Percentiles rank a stretch among this genome's conserved stretches.
These are phyloP conservation scores for Aegilops sharonensis DNA, from an alignment of 176 grass and related monocot genomes.

Conservation along the genomic window DNA sequence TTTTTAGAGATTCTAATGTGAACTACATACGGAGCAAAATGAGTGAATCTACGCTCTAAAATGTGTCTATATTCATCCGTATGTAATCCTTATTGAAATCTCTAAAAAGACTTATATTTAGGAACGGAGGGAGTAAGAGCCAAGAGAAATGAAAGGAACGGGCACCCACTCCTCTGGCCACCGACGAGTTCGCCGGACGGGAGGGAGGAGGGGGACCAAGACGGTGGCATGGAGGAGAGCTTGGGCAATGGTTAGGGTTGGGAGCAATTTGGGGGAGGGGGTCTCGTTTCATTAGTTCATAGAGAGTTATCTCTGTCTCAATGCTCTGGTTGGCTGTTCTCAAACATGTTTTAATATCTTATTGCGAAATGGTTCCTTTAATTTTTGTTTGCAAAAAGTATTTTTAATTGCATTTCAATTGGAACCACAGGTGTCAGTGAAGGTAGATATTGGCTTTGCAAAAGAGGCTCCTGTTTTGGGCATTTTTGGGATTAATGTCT, in stretches of 20 bases:
- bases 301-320: background rate
- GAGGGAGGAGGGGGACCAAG: background rate
- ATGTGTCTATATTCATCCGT: too few relatives aligned
- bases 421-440: conserved; percentile 51
- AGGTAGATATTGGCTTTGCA: conserved; percentile 86
- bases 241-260: background rate
- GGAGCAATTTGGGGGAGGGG: background rate
- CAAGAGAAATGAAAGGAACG: too few relatives aligned
- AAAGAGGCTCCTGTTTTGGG: conserved; percentile 97
- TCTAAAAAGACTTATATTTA: too few relatives aligned
- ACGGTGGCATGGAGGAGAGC: too few relatives aligned
- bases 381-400: background rate
- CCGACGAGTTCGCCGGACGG: background rate
- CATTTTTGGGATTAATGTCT: conserved; percentile 97
- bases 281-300: background rate
- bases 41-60: too few relatives aligned
- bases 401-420: conserved; percentile 17
- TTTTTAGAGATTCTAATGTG: too few relatives aligned
- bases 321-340: background rate
- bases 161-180: background rate
- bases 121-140: too few relatives aligned
- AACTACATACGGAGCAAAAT: too few relatives aligned
- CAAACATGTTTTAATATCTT: background rate
- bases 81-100: too few relatives aligned
- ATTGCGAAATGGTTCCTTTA: background rate